Conservation (phyloP, 805 yeast species). For the Pichia cephalocereana region DNA sequence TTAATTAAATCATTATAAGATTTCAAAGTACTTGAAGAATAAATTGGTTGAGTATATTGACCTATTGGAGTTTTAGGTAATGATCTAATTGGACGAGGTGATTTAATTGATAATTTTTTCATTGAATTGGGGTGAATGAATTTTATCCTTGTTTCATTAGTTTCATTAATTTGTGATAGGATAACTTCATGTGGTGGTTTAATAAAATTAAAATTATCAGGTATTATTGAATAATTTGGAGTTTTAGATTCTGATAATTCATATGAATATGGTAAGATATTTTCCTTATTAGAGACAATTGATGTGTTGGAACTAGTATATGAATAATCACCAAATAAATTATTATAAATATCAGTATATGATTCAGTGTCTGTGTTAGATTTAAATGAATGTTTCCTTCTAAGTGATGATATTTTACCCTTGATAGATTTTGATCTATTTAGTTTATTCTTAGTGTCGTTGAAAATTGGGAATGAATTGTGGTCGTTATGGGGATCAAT, state of each 20-base stretch:
- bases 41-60: background rate
- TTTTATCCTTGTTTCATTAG: too few relatives aligned
- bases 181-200: background rate
- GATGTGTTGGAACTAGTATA: background rate
- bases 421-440: background rate
- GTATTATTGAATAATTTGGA: slow-evolving; percentile 1
- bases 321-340: background rate
- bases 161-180: too few relatives aligned
- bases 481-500: background rate
- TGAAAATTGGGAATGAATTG: background rate
- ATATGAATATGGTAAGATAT: background rate
- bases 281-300: slow-evolving; percentile 3
- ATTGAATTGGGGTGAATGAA: too few relatives aligned
- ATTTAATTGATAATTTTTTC: too few relatives aligned
- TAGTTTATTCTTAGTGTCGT: background rate
- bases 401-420: background rate
- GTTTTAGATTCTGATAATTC: background rate
- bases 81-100: too few relatives aligned
- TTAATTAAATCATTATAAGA: background rate
- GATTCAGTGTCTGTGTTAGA: background rate
- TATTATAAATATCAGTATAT: slow-evolving; percentile 1
- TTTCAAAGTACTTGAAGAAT: background rate
- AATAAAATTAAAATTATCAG: background rate
- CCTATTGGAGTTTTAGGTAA: background rate
- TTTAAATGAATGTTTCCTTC: background rate